Evolutionary conservation across 345 rosid species (phyloP).

Genomic region (Microcos paniculata): DNA sequence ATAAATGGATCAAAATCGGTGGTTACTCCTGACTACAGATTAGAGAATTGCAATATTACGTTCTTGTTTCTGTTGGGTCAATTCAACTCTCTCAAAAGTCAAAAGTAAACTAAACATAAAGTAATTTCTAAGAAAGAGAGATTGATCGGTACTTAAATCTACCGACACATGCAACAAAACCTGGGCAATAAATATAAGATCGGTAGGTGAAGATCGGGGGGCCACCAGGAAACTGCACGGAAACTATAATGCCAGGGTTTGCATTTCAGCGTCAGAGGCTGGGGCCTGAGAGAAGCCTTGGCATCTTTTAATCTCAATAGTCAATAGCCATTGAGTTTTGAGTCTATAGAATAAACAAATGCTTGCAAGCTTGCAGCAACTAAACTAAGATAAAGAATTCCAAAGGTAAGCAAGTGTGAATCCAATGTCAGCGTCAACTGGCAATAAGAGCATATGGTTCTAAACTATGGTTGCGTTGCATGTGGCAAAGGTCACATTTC

Average conservation of each 20-base stretch:
- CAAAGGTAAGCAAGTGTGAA: conserved; percentile 1
- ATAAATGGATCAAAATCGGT: background rate
- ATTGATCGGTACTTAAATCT: background rate
- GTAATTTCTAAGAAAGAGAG: too few relatives aligned
- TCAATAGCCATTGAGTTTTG: background rate
- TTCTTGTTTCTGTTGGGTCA: background rate
- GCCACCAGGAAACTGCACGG: background rate
- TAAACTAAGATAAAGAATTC: conserved; percentile 7
- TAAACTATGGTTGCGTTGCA: background rate
- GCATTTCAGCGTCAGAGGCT: background rate
- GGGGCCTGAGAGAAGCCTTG: too few relatives aligned
- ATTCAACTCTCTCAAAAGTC: background rate
- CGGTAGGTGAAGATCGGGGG: conserved; percentile 6
- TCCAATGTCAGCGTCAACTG: conserved; percentile 28
- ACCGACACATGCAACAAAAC: background rate
- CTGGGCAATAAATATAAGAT: background rate
- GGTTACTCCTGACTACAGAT: background rate
- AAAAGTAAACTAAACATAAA: too few relatives aligned
- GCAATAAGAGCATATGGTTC: conserved; percentile 2
- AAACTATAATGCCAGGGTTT: background rate
- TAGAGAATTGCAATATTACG: background rate
- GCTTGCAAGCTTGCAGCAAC: conserved; percentile 57
- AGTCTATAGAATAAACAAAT: background rate
- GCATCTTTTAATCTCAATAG: background rate
- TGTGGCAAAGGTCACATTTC: conserved; percentile 10